Base-by-base conservation (phyloP, 2,329 filamentous ascomycete genomes). In the Rhytidhysteron rufulum region DNA sequence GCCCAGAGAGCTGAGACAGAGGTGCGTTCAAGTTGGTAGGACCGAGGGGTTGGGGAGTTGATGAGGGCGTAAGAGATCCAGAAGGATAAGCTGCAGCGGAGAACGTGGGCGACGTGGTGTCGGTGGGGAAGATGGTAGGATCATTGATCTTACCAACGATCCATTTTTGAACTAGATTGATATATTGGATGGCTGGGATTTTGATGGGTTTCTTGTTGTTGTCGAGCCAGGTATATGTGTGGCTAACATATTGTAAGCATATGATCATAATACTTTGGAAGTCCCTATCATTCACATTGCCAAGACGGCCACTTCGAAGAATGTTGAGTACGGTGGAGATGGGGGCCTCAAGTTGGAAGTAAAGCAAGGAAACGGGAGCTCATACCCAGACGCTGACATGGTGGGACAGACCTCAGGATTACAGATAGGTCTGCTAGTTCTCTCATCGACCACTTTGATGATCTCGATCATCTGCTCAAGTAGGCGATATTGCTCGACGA, bases 221-320 rank as follows among this genome's bases (percentile, higher is more conserved):
- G 68, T 96, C 94, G 40, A 97, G 79, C 91, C 91, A 97, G 35
- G 90, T 96, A 66, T 95, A 97, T 19, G 88, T 95, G 67, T 95
- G 85, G 57, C 93, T 94, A n/a, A 27, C 15, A n/a, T n/a, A n/a
- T n/a, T n/a, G n/a, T n/a, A n/a, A n/a, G n/a, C n/a, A n/a, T n/a
- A n/a, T n/a, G n/a, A n/a, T n/a, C n/a, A n/a, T n/a, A n/a, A n/a
- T n/a, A n/a, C n/a, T n/a, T n/a, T n/a, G n/a, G n/a, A n/a, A n/a
- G n/a, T n/a, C n/a, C n/a, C n/a, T n/a, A n/a, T n/a, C n/a, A n/a
- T n/a, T n/a, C n/a, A n/a, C n/a, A n/a, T n/a, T n/a, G n/a, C n/a
- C n/a, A n/a, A n/a, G n/a, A n/a, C n/a, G n/a, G n/a, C n/a, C n/a
- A n/a, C n/a, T n/a, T n/a, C n/a, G n/a, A n/a, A n/a, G n/a, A n/a